A percentile compares a stretch with the other conserved stretches of the same genome.
phyloP scores from a whole-genome alignment of 139 green algal genomes.

The Coelastrella sp. region DNA sequence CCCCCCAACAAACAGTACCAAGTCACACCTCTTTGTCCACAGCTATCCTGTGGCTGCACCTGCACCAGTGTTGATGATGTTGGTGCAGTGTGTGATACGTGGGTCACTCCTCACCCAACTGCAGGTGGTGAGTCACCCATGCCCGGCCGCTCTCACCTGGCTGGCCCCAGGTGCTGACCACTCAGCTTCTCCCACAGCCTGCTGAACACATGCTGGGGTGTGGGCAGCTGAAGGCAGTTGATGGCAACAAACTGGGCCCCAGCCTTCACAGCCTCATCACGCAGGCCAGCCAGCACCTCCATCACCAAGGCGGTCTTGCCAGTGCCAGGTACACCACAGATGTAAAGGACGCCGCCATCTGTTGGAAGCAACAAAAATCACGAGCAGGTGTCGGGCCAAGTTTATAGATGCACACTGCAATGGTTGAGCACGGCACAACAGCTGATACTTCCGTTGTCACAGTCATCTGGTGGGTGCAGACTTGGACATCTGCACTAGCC shows the following conservation, averaged over 20 bases:
- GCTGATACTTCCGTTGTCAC: not conserved
- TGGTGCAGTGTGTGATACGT: not conserved
- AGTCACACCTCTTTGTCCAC: too few species aligned
- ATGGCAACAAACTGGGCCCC: conserved; percentile 91
- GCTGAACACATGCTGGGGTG: conserved; percentile 90
- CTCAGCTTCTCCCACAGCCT: conserved; percentile 87
- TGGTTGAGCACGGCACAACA: not conserved
- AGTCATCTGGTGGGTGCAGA: too few species aligned
- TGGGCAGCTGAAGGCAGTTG: conserved; percentile 92
- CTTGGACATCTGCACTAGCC: too few species aligned
- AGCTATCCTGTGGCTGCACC: not conserved
- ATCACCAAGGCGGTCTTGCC: conserved; percentile 96
- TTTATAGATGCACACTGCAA: not conserved
- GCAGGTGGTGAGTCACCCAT: not conserved
- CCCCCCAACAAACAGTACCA: too few species aligned
- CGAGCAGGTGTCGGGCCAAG: not conserved
- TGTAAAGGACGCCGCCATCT: conserved; percentile 90
- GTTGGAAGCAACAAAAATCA: not conserved
- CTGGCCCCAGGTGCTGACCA: conserved; percentile 72
- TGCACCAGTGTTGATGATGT: not conserved
- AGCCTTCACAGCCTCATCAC: conserved; percentile 17
- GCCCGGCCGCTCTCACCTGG: conserved; percentile 33
- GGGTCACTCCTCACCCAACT: not conserved
- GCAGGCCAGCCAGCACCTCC: conserved; percentile 68
- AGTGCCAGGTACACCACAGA: conserved; percentile 96